Base-by-base conservation (phyloP, 768 basidiomycete species). In the Leccinum ochraceum region DNA sequence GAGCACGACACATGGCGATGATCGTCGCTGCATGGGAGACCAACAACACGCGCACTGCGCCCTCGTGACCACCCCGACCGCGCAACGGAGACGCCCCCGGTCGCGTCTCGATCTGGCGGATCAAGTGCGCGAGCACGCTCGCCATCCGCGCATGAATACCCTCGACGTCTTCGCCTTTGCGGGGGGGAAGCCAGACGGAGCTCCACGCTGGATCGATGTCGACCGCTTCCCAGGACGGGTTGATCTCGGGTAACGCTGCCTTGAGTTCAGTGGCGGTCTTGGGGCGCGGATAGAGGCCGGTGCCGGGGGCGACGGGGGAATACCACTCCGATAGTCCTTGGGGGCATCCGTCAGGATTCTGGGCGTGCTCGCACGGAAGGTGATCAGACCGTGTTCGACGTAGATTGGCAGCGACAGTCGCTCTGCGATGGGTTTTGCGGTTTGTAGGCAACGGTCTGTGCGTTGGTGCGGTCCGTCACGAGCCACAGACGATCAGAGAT, bases 361-460 rank as follows among this genome's bases (percentile, higher is more conserved):
- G 52, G 44, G 17, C 13, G 22, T 3, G n/a, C 7, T 17, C 34
- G 66, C 75, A 54, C 61, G 24, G 26, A 44, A 28, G 44, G 30
- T 16, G 30, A 14, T 55, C 67, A 36, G 57, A 86, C 92, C 93
- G 65, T 93, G 92, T 66, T 95, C 93, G 14, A 89, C 82, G 63
- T 83, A 88, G 55, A 94, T 82, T 1, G 92, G 90, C 4, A 93
- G 62, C 14, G 78, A 76, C 20, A 94, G 78, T 0, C 83, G 82
- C 42, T 76, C 71, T 16, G 93, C 83, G 3, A 81, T 75, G 2
- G 93, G 92, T 34, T 81, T 77, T 1, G 87, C 76, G 0, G 93
- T 95, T 70, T 95, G 92, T 24, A 94, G 77, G 71, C 93, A 94
- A n/a, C 93, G 89, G 75, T 94, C 91, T 93, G 65, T 37, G 9